These are phyloP conservation scores for Phyllosticta citribraziliensis DNA, from an alignment of 2,329 filamentous ascomycete genomes.

Conservation along the genomic window DNA sequence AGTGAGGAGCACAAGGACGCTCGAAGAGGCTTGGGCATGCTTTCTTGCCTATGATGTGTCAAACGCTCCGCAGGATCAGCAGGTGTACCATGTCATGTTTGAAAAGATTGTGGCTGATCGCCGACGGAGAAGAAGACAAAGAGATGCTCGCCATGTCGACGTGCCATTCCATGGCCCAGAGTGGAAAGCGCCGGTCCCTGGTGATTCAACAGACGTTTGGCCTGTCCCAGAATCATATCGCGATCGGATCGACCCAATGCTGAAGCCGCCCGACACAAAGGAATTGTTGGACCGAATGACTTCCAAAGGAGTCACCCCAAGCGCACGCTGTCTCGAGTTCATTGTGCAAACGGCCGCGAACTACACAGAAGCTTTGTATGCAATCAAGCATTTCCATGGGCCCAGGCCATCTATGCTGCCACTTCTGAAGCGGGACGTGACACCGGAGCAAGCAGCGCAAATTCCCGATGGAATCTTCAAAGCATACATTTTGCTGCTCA, in stretches of 20 bases:
- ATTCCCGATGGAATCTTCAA: conserved; percentile 33
- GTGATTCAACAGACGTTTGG: conserved; percentile 48
- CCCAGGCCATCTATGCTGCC: neutral
- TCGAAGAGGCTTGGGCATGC: conserved; percentile 56
- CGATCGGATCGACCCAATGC: conserved; percentile 55
- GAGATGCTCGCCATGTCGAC: neutral
- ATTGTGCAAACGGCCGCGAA: conserved; percentile 37
- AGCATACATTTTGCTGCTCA: conserved; percentile 45
- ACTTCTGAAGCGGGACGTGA: neutral
- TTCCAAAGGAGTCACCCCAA: conserved; percentile 38
- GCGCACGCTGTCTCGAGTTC: conserved; percentile 42
- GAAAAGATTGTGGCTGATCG: conserved; percentile 35
- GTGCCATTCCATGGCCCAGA: neutral
- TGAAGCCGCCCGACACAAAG: conserved; percentile 49
- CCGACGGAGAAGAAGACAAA: neutral
- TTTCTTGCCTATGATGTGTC: conserved; percentile 47
- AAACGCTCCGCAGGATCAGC: conserved; percentile 24
- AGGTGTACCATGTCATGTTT: conserved; percentile 47
- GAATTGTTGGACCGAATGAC: conserved; percentile 53
- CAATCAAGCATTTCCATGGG: neutral
- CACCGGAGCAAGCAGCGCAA: conserved; percentile 17
- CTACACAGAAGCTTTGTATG: neutral
- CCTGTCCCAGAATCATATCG: conserved; percentile 50
- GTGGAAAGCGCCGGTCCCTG: conserved; percentile 36
- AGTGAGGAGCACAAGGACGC: conserved; percentile 49